These are phyloP conservation scores for Eucalyptus albens DNA, from an alignment of 345 rosid species.

Conservation along the genomic window DNA sequence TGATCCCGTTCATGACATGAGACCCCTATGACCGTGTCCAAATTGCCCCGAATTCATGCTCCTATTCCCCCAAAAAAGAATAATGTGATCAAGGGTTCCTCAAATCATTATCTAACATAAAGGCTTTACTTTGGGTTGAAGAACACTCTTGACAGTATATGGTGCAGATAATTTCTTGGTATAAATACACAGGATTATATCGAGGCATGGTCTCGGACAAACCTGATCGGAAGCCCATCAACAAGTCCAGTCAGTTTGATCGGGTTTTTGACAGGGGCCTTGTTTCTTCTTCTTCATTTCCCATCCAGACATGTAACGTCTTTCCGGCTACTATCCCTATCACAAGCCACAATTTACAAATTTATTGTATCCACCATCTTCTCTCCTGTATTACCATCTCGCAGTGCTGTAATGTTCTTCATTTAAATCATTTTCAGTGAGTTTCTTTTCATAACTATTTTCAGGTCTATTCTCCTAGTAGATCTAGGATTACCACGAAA, in stretches of 20 bases:
- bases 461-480: background rate
- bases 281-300: background rate
- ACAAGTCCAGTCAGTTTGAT: background rate
- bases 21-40: background rate
- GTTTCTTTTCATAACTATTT: background rate
- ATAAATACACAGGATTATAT: background rate
- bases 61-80: background rate
- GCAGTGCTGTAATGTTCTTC: accelerated
- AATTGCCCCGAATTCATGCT: background rate
- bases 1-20: background rate
- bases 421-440: background rate
- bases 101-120: background rate
- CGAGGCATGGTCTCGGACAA: background rate
- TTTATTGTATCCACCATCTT: background rate
- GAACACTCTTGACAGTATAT: background rate
- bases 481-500: background rate
- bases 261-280: background rate
- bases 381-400: background rate
- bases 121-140: background rate
- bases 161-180: background rate
- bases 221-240: background rate
- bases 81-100: background rate
- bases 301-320: background rate
- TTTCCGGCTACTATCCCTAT: background rate
- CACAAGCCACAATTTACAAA: background rate